Evolutionary conservation across 495 filamentous ascomycete species (phyloP), one percentile per base, ranked within the genome.

Genomic region (Thozetella sp.): DNA sequence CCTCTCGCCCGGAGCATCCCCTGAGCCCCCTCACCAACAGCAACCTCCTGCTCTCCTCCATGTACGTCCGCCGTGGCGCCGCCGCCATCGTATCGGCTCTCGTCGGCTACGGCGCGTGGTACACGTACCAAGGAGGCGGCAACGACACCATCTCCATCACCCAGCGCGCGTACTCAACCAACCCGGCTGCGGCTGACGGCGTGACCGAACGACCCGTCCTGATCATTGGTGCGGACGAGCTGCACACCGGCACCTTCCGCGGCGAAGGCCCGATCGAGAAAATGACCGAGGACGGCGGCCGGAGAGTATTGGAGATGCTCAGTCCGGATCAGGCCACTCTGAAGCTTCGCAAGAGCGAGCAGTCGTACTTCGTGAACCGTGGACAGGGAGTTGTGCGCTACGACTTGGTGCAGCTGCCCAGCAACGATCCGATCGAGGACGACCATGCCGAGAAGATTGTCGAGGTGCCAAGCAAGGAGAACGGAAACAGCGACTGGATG

Each of bases 371-470:
- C 22, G 92, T 99, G 26, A 93, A 93, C 51, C 82, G 95, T 51
- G 95, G 94, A 23, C 83, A 91, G 68, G 95, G 95, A 19, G 93
- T 99, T 34, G 87, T 97, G 61, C 86, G 95, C 46, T 99, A 99
- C 68, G 95, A 99, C 73, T 81, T 97, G n/a, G 90, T 92, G 22
- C 95, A 98, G 73, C 83, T 98, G 58, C 89, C 93, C 2, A 96
- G 92, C 73, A 99, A 99, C 71, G 91, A 97, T 62, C 95, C 95
- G 0, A 99, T 99, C 59, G 95, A 99, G 75, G 95, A 99, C 68
- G 95, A 99, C 68, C 95, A 99, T 70, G 87, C 90, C 26, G 96
- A 98, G 77, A 96, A 96, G 83, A 96, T 98, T 60, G 90, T 98
- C 43, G 93, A 99, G 75, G 83, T 97, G 13, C 88, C 90, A 72